Evolutionary conservation across 495 filamentous ascomycete species (phyloP), one percentile per base, ranked within the genome.

Genomic region (Cairneyella variabilis): DNA sequence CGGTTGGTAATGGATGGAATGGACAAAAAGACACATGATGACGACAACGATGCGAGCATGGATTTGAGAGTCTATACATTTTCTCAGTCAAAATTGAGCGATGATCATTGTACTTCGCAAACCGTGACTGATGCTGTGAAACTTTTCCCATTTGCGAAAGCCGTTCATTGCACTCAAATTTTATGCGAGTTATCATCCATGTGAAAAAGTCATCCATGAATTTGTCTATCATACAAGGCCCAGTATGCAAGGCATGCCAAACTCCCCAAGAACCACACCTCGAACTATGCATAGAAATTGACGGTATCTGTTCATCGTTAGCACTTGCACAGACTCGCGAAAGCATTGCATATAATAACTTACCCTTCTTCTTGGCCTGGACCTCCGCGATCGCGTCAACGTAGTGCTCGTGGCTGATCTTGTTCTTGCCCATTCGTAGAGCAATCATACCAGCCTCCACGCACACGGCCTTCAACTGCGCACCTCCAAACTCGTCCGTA

Each of bases 371-470:
- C 88, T 97, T 97, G 43, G 90, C 84, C 69, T 96, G 90, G 60
- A 98, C 93, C 68, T 99, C 93, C 18, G 89, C 77, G 65, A 99
- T 97, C 46, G 93, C 93, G 80, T 99, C 93, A 21, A 99, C 93
- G 69, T 97, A 99, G 72, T 99, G 91, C 76, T 99, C 93, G 62
- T 99, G 93, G 52, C 85, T 85, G 58, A 99, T 89, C 81, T 96
- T 96, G 68, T 80, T 88, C 78, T 89, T 86, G 26, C 93, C 93
- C 70, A 85, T 88, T 51, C 93, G 80, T 59, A 99, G 74, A 17
- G 93, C 93, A 73, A 99, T 99, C 93, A 99, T 99, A 67, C 93
- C 93, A 25, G 93, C 93, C 71, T 99, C 93, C 34, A 99, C 93
- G 68, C 93, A 99, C 23, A 99, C 93, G 39, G 93, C 93, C 76